Evolutionary conservation across 2,329 filamentous ascomycete species (phyloP).

Genomic region (Claviceps sp.): DNA sequence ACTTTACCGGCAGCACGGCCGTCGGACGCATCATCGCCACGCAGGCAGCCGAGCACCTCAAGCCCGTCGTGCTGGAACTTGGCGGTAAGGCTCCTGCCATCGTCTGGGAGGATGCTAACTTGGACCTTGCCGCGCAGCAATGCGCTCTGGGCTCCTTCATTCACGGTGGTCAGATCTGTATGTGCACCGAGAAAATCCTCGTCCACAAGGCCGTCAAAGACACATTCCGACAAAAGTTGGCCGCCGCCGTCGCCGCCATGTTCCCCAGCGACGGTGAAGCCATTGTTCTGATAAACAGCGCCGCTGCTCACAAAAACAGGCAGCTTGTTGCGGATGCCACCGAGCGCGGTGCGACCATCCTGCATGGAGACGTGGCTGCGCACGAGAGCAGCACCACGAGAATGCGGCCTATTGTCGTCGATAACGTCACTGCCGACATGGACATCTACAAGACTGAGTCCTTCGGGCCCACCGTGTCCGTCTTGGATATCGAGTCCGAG

Average conservation of each 20-base stretch:
- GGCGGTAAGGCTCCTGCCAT: slow-evolving; percentile 73
- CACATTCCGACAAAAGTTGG: slow-evolving; percentile 32
- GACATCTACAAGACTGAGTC: slow-evolving; percentile 62
- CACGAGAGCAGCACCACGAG: slow-evolving; percentile 21
- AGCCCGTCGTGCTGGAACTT: slow-evolving; percentile 68
- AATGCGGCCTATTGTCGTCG: slow-evolving; percentile 54
- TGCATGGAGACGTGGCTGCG: slow-evolving; percentile 24
- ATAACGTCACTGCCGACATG: slow-evolving; percentile 50
- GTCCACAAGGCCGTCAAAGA: slow-evolving; percentile 35
- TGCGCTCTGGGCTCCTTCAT: slow-evolving; percentile 60
- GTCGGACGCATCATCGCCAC: slow-evolving; percentile 62
- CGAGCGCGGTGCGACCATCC: slow-evolving; percentile 47
- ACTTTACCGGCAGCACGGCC: slow-evolving; percentile 68
- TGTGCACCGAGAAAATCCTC: slow-evolving; percentile 66
- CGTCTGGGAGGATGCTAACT: slow-evolving; percentile 66
- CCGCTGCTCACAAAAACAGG: slow-evolving; percentile 52
- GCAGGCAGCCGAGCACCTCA: slow-evolving; percentile 58
- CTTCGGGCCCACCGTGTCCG: slow-evolving; percentile 63
- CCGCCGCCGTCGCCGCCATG: slow-evolving; percentile 25
- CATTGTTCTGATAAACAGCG: slow-evolving; percentile 56
- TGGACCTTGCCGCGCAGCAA: slow-evolving; percentile 55
- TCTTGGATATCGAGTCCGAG: slow-evolving; percentile 52
- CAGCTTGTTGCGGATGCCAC: slow-evolving; percentile 54
- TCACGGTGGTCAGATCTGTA: slow-evolving; percentile 71
- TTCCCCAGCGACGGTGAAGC: slow-evolving; percentile 45